Evolutionary conservation across 805 yeast genomes (phyloP).

Genomic region (Sugiyamaella qingdaonensis): DNA sequence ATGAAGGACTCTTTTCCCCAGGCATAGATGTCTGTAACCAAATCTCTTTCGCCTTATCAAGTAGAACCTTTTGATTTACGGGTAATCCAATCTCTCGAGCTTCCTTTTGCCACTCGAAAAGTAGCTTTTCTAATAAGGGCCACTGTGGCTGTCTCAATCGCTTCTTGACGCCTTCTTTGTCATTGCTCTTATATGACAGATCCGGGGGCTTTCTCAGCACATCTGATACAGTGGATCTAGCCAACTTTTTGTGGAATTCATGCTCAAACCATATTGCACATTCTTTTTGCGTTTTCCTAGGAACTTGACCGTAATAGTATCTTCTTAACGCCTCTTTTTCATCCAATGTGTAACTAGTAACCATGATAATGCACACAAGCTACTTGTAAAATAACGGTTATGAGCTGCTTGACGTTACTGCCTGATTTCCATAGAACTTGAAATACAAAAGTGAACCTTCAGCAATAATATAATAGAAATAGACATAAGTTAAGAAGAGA

Average conservation of each 20-base stretch:
- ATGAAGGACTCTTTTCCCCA: background rate
- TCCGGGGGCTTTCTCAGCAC: background rate
- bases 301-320: background rate
- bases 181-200: background rate
- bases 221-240: background rate
- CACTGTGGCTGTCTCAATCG: background rate
- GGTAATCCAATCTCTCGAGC: background rate
- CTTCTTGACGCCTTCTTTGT: background rate
- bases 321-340: background rate
- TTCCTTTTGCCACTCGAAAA: background rate
- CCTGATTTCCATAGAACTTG: too few species aligned
- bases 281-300: background rate
- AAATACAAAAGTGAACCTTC: too few species aligned
- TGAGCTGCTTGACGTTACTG: too few species aligned
- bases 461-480: too few species aligned
- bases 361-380: background rate
- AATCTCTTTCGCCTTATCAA: background rate
- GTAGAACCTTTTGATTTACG: background rate
- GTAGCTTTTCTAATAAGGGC: background rate
- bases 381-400: too few species aligned
- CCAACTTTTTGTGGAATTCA: background rate
- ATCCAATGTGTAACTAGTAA: background rate
- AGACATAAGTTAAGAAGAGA: too few species aligned
- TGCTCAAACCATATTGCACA: background rate
- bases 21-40: background rate